Base-by-base conservation (phyloP, 2,329 filamentous ascomycete genomes). In the Coniella lustricola region DNA sequence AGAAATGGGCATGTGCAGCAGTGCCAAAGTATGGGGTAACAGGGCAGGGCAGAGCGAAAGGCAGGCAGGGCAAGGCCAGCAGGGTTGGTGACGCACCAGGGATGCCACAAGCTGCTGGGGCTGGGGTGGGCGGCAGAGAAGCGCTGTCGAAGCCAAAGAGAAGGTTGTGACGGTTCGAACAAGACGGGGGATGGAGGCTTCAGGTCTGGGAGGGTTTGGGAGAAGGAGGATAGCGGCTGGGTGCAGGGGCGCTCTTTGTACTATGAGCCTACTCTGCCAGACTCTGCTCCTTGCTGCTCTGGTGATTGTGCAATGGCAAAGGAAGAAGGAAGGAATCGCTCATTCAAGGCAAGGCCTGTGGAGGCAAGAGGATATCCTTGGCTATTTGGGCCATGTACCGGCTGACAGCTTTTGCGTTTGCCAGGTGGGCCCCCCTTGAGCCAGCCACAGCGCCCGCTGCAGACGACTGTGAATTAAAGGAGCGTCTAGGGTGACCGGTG, bases 381-480 rank as follows among this genome's bases (percentile, higher is more conserved):
- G n/a, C n/a, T n/a, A n/a, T n/a, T n/a, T n/a, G n/a, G n/a, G n/a
- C n/a, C n/a, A n/a, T n/a, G n/a, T n/a, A n/a, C n/a, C n/a, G n/a
- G n/a, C 5, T 29, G 25, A 29, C 10, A 10, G 25, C 10, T 29
- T 29, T 29, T 29, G 25, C 10, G 10, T 29, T 17, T 18, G 3
- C n/a, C n/a, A 33, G 40, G 25, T 43, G 40, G 40, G 14, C 40
- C 51, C 51, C n/a, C n/a, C n/a, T n/a, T n/a, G n/a, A n/a, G n/a
- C n/a, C n/a, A n/a, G 51, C 51, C 44, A 50, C 49, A 48, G 48
- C 51, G 51, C 32, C 51, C 51, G 44, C 48, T 50, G 50, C 44
- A 44, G 40, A 41, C 34, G 44, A 34, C 18, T 47, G 41, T 50
- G 40, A 53, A 47, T 50, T 50, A 53, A 44, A 48, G 42, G 37